Evolutionary conservation across 805 yeast genomes (phyloP), one percentile per base, ranked within the genome.

Genomic region (Peterozyma toletana): DNA sequence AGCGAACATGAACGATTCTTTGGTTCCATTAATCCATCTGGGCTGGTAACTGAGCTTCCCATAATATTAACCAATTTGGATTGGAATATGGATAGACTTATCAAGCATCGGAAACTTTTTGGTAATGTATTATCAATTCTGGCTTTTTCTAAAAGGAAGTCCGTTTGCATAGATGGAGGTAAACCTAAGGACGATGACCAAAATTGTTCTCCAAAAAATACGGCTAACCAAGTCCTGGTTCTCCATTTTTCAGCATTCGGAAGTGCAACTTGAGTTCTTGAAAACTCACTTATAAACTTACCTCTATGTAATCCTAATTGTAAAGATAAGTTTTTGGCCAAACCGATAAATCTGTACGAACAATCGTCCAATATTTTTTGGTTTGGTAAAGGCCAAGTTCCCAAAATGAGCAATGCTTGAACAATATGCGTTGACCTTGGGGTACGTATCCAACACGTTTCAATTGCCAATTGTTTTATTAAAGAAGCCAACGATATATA

Each of bases 231-330:
- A 1, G 96, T 78, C 52, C 96, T 70, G 1, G 96, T 88, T 60
- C 97, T 74, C 97, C 96, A 90, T 56, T 80, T 82, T 53, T 87
- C 96, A 5, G 96, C 91, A 62, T 90, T 88, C 0, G 91, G 91
- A 62, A 89, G 70, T 18, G 86, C 77, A 4, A 85, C 93, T 58
- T 90, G 97, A 30, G 91, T 86, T 55, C 97, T 72, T 6, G 95
- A 83, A 53, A 90, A 90, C 56, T 90, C 97, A 49, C 84, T 79
- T 51, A 90, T 87, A 59, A 90, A 90, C 58, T 85, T 86, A 21
- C 96, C 97, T 50, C 96, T 69, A 62, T 90, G 97, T 48, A 90
- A 68, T 10, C 97, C 97, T 33, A 90, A 65, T 59, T 90, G 97
- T 50, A 84, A 75, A 0, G 95, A 86, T 41, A 90, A 66, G 47